Evolutionary conservation across 495 filamentous ascomycete species (phyloP).

Genomic region (Trichoderma reesei): DNA sequence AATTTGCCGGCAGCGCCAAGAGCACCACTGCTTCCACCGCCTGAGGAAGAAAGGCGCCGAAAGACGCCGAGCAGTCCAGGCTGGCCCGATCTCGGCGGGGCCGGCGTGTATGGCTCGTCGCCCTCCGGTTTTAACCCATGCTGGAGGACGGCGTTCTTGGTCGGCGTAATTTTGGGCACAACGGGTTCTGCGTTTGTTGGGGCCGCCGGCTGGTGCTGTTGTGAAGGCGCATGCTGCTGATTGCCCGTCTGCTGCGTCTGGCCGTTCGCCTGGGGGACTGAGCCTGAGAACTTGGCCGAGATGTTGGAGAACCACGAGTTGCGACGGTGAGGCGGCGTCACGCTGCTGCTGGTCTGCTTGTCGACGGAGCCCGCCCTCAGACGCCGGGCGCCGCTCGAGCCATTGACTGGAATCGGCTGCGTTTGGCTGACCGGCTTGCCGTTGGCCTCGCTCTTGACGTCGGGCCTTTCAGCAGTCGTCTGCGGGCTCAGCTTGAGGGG

Average conservation of each 20-base stretch:
- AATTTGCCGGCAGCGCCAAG: slow-evolving; percentile 26
- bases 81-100: slow-evolving; percentile 52
- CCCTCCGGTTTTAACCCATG: slow-evolving; percentile 39
- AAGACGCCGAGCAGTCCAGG: slow-evolving; percentile 74
- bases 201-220: slow-evolving; percentile 9
- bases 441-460: slow-evolving; percentile 6
- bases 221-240: slow-evolving; percentile 26
- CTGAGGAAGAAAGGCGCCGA: slow-evolving; percentile 68
- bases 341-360: slow-evolving; percentile 1
- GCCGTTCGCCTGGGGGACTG: background rate
- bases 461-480: background rate
- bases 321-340: slow-evolving; percentile 39
- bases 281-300: slow-evolving; percentile 75
- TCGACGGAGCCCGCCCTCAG: background rate
- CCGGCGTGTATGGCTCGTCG: slow-evolving; percentile 54
- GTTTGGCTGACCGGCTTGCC: background rate
- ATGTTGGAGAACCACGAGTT: slow-evolving; percentile 88
- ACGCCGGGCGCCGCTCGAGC: background rate
- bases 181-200: slow-evolving; percentile 40
- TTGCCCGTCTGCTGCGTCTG: slow-evolving; percentile 28
- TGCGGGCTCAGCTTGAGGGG: background rate
- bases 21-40: slow-evolving; percentile 22
- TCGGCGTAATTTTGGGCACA: slow-evolving; percentile 42
- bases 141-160: slow-evolving; percentile 44
- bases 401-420: background rate